phyloP scores from a whole-genome alignment of 2,329 filamentous ascomycete genomes.

The Trichoderma brevicompactum region DNA sequence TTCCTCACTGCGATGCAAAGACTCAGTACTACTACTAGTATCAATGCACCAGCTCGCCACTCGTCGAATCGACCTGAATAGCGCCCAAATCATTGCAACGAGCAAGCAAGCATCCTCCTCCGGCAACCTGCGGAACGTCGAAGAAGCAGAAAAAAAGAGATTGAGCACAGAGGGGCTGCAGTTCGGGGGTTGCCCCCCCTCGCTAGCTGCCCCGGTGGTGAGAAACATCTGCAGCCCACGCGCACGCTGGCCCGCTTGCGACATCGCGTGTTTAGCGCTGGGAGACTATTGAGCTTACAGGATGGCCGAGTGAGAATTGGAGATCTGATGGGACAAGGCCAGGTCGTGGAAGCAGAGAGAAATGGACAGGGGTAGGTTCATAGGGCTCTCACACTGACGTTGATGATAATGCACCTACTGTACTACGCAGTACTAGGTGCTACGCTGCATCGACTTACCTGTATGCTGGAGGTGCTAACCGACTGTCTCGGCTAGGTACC shows the following conservation, averaged over 20 bases:
- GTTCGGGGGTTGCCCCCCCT: not conserved
- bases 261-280: constrained; percentile 20
- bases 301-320: constrained; percentile 8
- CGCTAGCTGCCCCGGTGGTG: constrained; percentile 18
- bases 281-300: constrained; percentile 13
- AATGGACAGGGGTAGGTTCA: not conserved
- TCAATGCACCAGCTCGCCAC: too few species aligned
- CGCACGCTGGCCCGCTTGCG: constrained; percentile 16
- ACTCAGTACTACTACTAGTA: too few species aligned
- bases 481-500: not conserved
- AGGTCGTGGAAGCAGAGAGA: not conserved
- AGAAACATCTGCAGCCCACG: constrained; percentile 21
- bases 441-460: too few species aligned
- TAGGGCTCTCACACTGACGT: too few species aligned
- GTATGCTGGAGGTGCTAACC: too few species aligned
- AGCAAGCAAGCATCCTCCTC: not conserved
- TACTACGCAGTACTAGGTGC: too few species aligned
- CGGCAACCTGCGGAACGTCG: not conserved
- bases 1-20: too few species aligned
- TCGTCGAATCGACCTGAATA: too few species aligned
- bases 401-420: too few species aligned
- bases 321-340: constrained; percentile 16
- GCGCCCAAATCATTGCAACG: too few species aligned
- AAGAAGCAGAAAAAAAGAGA: not conserved
- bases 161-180: not conserved